A percentile compares a stretch with the other conserved stretches of the same genome.
Conservation (phyloP, 768 basidiomycete genomes). For the Leccinum longicurvipes region DNA sequence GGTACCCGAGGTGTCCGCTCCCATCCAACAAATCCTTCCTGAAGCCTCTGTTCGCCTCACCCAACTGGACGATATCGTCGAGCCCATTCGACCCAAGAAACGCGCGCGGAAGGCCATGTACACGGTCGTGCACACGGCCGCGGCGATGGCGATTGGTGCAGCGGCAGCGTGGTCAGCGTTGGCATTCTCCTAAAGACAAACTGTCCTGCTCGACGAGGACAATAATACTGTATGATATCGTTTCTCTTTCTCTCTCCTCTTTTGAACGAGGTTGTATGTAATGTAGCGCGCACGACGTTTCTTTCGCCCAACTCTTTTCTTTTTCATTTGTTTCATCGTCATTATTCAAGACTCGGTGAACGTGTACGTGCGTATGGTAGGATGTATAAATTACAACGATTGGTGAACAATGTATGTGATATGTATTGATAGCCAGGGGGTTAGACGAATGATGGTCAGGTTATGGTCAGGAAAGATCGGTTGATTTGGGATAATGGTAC, state of each 20-base stretch:
- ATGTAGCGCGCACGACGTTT: not conserved
- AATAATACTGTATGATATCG: not conserved
- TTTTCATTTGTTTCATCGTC: not conserved
- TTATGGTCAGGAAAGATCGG: no score
- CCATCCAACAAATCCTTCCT: not conserved
- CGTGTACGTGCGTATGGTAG: slow-evolving; percentile 1
- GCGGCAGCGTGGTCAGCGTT: slow-evolving; percentile 72
- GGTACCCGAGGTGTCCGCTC: not conserved
- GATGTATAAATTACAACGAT: slow-evolving; percentile 5
- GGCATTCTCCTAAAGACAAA: slow-evolving; percentile 50
- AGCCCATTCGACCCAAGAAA: slow-evolving; percentile 37
- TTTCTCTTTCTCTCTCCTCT: not conserved
- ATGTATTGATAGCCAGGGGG: not conserved
- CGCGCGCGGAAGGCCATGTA: slow-evolving; percentile 40
- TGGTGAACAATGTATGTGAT: slow-evolving; percentile 7
- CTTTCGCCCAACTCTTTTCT: not conserved
- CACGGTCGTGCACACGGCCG: slow-evolving; percentile 54
- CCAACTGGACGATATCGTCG: not conserved
- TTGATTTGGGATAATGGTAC: no score
- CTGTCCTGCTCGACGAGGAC: not conserved
- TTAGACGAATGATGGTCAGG: not conserved
- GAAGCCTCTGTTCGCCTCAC: not conserved
- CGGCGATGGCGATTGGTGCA: slow-evolving; percentile 63
- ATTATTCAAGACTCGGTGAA: not conserved
- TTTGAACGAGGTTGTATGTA: slow-evolving; percentile 2